Conservation (phyloP, 1,139 yeast genomes). For the Zygosaccharomyces pseudobailii region DNA sequence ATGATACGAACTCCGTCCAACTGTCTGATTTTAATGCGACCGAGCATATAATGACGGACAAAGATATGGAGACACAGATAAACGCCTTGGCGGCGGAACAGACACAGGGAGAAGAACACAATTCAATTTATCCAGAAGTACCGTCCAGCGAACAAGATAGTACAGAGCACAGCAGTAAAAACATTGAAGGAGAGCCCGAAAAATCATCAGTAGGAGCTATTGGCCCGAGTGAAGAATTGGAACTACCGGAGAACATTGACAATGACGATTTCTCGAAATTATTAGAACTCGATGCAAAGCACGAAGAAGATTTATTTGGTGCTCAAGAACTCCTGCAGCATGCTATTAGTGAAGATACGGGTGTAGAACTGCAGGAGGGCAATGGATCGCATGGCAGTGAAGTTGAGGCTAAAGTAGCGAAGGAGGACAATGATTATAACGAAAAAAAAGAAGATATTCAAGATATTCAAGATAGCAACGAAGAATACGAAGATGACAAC, state of each 20-base stretch:
- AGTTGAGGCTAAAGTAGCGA: background rate
- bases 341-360: conserved; percentile 8
- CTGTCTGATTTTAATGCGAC: background rate
- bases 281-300: conserved; percentile 24
- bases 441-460: background rate
- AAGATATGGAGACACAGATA: conserved; percentile 1
- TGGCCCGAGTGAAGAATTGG: conserved; percentile 3
- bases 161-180: background rate
- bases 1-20: conserved; percentile 6
- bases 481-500: conserved; percentile 1
- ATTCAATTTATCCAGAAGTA: conserved; percentile 1
- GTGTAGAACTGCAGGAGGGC: background rate
- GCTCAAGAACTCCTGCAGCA: conserved; percentile 9
- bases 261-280: conserved; percentile 17
- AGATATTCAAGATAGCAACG: background rate
- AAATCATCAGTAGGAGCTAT: background rate
- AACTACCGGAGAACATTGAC: conserved; percentile 5
- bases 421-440: conserved; percentile 1
- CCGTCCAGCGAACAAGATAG: conserved; percentile 6
- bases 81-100: conserved; percentile 1
- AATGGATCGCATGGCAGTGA: conserved; percentile 1
- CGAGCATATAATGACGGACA: conserved; percentile 3
- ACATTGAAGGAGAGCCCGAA: background rate
- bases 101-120: background rate
- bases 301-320: conserved; percentile 29